Conservation (phyloP, 2,329 filamentous ascomycete genomes). For the Paecilomyces sp. region DNA sequence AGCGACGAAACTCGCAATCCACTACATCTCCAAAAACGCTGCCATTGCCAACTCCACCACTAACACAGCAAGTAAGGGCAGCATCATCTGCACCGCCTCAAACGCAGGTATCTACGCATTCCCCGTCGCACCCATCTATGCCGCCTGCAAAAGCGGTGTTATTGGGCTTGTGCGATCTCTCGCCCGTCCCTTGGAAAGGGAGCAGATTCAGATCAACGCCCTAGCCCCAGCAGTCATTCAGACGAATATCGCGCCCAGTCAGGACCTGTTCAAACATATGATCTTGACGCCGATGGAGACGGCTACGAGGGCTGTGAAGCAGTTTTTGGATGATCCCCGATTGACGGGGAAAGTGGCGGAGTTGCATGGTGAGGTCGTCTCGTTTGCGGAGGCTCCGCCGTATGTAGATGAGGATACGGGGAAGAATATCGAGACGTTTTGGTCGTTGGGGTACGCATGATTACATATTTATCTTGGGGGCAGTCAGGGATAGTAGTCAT, state of each 20-base stretch:
- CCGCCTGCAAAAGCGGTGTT: slow-evolving; percentile 42
- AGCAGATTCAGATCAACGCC: slow-evolving; percentile 46
- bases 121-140: slow-evolving; percentile 45
- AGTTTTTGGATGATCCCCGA: slow-evolving; percentile 34
- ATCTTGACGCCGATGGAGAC: slow-evolving; percentile 46
- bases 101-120: slow-evolving; percentile 49
- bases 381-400: slow-evolving; percentile 37
- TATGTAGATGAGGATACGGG: slow-evolving; percentile 44
- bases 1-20: slow-evolving; percentile 44
- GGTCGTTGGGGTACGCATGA: slow-evolving; percentile 42
- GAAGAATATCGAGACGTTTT: slow-evolving; percentile 44
- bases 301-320: slow-evolving; percentile 36
- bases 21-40: slow-evolving; percentile 45
- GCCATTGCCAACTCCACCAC: slow-evolving; percentile 8
- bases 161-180: slow-evolving; percentile 46
- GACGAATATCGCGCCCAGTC: slow-evolving; percentile 40
- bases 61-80: slow-evolving; percentile 27
- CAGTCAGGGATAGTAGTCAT: background rate
- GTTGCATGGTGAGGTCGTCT: slow-evolving; percentile 45
- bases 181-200: slow-evolving; percentile 29
- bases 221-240: slow-evolving; percentile 45
- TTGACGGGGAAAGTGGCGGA: slow-evolving; percentile 44
- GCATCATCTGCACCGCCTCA: slow-evolving; percentile 48
- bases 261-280: slow-evolving; percentile 43
- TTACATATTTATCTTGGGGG: background rate